phyloP scores from a whole-genome alignment of 768 basidiomycete species.

The Tylopilus sp. region DNA sequence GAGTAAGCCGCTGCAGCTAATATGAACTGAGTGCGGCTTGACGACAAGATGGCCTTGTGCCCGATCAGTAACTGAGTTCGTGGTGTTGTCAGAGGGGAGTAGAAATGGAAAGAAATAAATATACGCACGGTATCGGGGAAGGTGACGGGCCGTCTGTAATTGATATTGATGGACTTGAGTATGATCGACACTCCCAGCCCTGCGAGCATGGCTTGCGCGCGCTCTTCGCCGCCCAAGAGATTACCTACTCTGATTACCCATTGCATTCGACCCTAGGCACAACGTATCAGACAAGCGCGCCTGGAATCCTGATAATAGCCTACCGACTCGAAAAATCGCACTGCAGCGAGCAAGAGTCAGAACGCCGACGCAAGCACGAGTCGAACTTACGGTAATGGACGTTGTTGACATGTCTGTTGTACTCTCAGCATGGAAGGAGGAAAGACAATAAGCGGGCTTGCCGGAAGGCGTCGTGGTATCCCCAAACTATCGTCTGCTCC shows the following conservation, averaged over 20 bases:
- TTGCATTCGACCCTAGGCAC: slow-evolving; percentile 58
- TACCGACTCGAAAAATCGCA: slow-evolving; percentile 70
- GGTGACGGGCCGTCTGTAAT: slow-evolving; percentile 67
- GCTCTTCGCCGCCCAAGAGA: slow-evolving; percentile 55
- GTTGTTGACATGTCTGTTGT: slow-evolving; percentile 70
- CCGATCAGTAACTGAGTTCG: slow-evolving; percentile 56
- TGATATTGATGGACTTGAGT: slow-evolving; percentile 64
- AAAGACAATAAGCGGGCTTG: slow-evolving; percentile 22
- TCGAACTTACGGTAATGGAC: slow-evolving; percentile 56
- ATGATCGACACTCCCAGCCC: slow-evolving; percentile 70
- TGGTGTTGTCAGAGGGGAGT: neutral
- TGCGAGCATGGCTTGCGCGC: slow-evolving; percentile 54
- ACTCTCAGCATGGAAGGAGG: neutral
- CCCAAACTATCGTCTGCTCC: slow-evolving; percentile 78
- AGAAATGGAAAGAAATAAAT: slow-evolving; percentile 1
- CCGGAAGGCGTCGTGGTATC: slow-evolving; percentile 78
- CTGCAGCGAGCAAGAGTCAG: slow-evolving; percentile 29
- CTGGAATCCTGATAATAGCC: slow-evolving; percentile 13
- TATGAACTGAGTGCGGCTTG: slow-evolving; percentile 43
- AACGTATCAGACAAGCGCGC: neutral
- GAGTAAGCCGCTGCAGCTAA: slow-evolving; percentile 60
- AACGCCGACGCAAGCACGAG: neutral
- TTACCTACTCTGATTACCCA: slow-evolving; percentile 61
- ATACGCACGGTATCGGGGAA: slow-evolving; percentile 69
- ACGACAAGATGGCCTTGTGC: slow-evolving; percentile 46